Evolutionary conservation across 805 yeast genomes (phyloP), one percentile per base, ranked within the genome.

Genomic region (Starmerella floris): DNA sequence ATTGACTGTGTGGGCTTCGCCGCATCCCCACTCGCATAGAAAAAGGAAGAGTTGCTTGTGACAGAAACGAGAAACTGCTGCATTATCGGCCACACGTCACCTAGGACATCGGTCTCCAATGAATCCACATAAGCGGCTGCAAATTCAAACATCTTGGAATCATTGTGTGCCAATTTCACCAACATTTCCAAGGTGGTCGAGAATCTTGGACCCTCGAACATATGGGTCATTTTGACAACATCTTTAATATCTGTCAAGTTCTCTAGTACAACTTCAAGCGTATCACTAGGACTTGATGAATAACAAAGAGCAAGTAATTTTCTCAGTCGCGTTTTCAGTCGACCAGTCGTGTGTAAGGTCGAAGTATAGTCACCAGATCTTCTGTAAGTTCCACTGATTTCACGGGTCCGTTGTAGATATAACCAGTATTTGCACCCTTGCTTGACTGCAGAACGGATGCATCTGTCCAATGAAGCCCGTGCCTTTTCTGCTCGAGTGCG

Each of bases 21-120:
- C 23, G 21, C 9, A n/a, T 30, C 17, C 8, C 32, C 32, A n/a
- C n/a, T n/a, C n/a, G n/a, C n/a, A n/a, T n/a, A n/a, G n/a, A n/a
- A n/a, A n/a, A n/a, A n/a, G 16, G 32, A n/a, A 4, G 36, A 33
- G 50, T 74, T 72, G 2, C 70, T 58, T 25, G 68, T 51, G 0
- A 76, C 70, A 4, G 77, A 84, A 49, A 69, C 77, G 50, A 83
- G 64, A 50, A 82, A 85, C 2, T 58, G 57, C 22, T 73, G 62
- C 27, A 78, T 63, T 20, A 69, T 72, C 9, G 59, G 58, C 77
- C 85, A 88, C 17, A 85, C 70, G 44, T 88, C 97, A 45, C 80
- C 85, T 38, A 84, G 64, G 0, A 83, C 75, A 52, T 84, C 94
- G 47, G 70, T 70, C 49, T 82, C 94, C 31, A 87, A 62, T 0